Conservation (phyloP, 371 early-diverging fungal genomes). For the Saksenaea oblongispora region DNA sequence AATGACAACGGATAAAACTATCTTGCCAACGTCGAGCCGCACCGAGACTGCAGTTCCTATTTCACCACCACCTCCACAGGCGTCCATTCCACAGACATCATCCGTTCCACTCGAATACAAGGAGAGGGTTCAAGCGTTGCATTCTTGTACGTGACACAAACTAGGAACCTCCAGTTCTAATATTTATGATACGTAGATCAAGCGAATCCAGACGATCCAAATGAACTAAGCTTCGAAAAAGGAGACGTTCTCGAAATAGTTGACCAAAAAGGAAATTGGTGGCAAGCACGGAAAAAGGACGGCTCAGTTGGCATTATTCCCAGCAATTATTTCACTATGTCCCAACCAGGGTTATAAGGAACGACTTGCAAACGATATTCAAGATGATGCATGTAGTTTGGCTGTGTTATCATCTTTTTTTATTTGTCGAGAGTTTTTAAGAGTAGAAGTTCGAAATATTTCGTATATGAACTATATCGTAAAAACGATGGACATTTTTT, state of each 20-base stretch:
- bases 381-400: background rate
- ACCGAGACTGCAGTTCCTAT: background rate
- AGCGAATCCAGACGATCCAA: constrained; percentile 84
- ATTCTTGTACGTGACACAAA: constrained; percentile 15
- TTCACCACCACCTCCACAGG: too few species aligned
- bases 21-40: constrained; percentile 14
- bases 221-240: constrained; percentile 81
- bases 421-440: too few species aligned
- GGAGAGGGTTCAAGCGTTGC: constrained; percentile 34
- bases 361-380: background rate
- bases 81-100: constrained; percentile 17
- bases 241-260: constrained; percentile 81
- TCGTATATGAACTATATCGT: too few species aligned
- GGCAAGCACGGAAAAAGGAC: constrained; percentile 82
- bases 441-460: too few species aligned
- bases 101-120: constrained; percentile 23
- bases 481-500: too few species aligned
- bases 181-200: constrained; percentile 35
- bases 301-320: constrained; percentile 86
- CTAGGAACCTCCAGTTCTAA: background rate
- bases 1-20: constrained; percentile 33
- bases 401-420: too few species aligned
- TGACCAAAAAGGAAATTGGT: constrained; percentile 90
- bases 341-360: too few species aligned
- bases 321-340: constrained; percentile 76